These are phyloP conservation scores for Ophiognomonia clavigignenti-juglandacearum DNA, from an alignment of 2,329 filamentous ascomycete species.

Conservation along the genomic window DNA sequence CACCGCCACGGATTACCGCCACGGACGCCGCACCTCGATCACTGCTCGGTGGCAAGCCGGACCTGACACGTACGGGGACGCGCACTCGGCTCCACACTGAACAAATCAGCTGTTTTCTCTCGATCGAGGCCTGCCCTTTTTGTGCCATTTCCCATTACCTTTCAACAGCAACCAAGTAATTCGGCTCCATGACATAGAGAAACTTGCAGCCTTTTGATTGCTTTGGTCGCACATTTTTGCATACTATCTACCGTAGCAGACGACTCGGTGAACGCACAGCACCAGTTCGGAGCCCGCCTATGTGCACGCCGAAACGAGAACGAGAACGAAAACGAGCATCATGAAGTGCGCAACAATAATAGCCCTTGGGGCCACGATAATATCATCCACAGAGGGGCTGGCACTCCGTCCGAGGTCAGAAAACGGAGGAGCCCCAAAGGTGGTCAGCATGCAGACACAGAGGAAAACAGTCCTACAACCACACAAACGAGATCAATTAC, in stretches of 20 bases:
- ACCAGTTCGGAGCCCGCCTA: too few relatives aligned
- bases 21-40: not conserved
- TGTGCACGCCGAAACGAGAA: not conserved
- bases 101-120: constrained; percentile 1
- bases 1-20: too few relatives aligned
- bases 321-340: constrained; percentile 5
- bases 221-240: too few relatives aligned
- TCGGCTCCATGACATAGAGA: too few relatives aligned
- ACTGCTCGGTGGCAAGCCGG: not conserved
- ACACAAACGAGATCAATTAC: constrained; percentile 37
- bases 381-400: constrained; percentile 22
- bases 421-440: constrained; percentile 30
- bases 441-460: constrained; percentile 42
- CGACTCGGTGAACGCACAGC: too few relatives aligned
- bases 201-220: too few relatives aligned
- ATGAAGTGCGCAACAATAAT: constrained; percentile 33
- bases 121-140: too few relatives aligned
- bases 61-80: constrained; percentile 13
- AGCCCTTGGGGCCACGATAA: constrained; percentile 25
- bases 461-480: constrained; percentile 36
- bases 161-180: constrained; percentile 5
- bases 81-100: constrained; percentile 14
- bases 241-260: too few relatives aligned
- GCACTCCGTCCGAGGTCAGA: constrained; percentile 26
- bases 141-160: too few relatives aligned